Conservation (phyloP, 495 filamentous ascomycete species). For the Aspergillus sclerotiicarbonarius region DNA sequence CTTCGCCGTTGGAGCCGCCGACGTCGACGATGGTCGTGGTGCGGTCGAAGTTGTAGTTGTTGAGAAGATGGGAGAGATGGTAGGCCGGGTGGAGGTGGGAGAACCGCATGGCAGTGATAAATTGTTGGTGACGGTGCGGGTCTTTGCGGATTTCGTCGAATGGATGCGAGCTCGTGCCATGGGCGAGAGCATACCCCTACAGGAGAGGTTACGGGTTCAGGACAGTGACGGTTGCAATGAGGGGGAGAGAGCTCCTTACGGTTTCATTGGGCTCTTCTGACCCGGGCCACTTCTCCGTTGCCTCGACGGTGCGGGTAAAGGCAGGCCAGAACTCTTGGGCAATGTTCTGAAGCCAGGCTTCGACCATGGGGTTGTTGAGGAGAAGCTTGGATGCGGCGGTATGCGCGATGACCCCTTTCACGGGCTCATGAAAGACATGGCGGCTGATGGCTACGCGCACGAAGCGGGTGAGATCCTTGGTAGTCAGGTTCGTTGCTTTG, state of each 20-base stretch:
- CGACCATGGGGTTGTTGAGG: neutral
- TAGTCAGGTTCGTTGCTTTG: neutral
- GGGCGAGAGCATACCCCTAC: neutral
- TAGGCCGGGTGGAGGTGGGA: neutral
- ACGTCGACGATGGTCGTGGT: neutral
- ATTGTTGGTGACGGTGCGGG: neutral
- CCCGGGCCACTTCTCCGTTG: neutral
- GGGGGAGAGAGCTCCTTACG: neutral
- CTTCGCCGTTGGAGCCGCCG: neutral
- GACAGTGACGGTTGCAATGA: too few species aligned
- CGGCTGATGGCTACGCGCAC: neutral
- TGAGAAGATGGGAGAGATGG: neutral
- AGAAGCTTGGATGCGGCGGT: neutral
- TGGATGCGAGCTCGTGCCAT: neutral
- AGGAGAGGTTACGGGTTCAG: neutral
- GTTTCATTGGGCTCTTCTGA: slow-evolving; percentile 2
- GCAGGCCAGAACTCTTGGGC: neutral
- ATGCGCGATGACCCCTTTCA: neutral
- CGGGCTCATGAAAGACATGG: slow-evolving; percentile 1
- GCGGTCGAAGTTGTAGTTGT: neutral
- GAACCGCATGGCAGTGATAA: neutral
- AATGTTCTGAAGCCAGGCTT: neutral
- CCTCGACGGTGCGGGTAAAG: neutral
- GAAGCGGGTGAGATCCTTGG: neutral
- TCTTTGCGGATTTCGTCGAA: slow-evolving; percentile 2